A percentile compares a stretch with the other conserved stretches of the same genome.
Conservation (phyloP, 345 rosid species). For the Salix viminalis region DNA sequence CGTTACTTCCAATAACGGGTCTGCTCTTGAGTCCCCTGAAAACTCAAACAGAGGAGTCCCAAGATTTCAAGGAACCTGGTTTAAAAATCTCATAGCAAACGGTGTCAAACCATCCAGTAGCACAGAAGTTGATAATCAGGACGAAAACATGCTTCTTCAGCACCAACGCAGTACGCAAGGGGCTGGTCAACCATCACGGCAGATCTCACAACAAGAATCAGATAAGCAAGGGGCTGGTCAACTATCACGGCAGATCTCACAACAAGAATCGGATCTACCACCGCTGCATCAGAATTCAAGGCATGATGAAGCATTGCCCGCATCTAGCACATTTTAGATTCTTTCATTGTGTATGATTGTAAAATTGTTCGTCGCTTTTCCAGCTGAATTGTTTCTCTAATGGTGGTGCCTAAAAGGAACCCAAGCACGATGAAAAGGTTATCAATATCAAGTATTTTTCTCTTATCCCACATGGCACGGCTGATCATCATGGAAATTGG, state of each 20-base stretch:
- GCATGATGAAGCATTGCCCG: constrained; percentile 8
- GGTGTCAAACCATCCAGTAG: constrained; percentile 67
- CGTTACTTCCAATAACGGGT: constrained; percentile 42
- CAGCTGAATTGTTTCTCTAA: constrained; percentile 1
- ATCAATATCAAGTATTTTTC: background rate
- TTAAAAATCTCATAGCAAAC: constrained; percentile 57
- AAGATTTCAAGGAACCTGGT: constrained; percentile 69
- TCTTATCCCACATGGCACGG: background rate
- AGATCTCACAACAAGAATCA: no score
- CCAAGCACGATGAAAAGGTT: background rate
- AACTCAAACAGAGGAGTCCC: constrained; percentile 56
- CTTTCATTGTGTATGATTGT: constrained; percentile 18
- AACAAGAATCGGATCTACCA: background rate
- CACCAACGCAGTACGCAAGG: constrained; percentile 7
- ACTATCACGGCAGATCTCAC: background rate
- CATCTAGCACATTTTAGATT: background rate
- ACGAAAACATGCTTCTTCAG: constrained; percentile 26
- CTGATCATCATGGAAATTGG: background rate
- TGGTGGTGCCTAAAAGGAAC: background rate
- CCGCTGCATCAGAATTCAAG: background rate
- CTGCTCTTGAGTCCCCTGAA: constrained; percentile 44
- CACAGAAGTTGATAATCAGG: constrained; percentile 32
- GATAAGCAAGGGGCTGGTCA: constrained; percentile 11
- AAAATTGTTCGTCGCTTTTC: constrained; percentile 15
- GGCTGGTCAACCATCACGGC: background rate